Percentiles rank a stretch among this genome's conserved stretches.
phyloP scores from a whole-genome alignment of 805 yeast genomes.

The Yamadazyma phyllophila region DNA sequence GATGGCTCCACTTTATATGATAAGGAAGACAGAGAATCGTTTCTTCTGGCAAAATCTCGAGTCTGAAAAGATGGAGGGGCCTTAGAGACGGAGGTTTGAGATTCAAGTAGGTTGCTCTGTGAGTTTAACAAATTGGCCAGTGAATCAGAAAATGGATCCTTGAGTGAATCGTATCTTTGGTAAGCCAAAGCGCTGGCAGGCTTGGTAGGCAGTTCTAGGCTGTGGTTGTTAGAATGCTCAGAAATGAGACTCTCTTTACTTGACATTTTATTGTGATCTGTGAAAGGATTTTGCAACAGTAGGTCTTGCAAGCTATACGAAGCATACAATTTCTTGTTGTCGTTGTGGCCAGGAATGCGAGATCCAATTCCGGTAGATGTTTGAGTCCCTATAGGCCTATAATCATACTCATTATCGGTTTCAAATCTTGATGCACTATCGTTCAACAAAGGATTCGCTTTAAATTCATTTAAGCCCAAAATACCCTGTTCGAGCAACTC shows the following conservation, averaged over 20 bases:
- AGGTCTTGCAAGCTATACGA: slow-evolving; percentile 9
- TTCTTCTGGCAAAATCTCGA: neutral
- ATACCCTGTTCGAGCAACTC: slow-evolving; percentile 32
- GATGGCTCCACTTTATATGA: neutral
- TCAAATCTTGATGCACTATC: slow-evolving; percentile 9
- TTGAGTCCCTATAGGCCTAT: slow-evolving; percentile 1
- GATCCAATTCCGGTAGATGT: neutral
- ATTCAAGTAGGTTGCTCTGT: neutral
- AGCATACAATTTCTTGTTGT: slow-evolving; percentile 17
- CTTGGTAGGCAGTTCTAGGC: neutral
- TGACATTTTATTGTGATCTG: neutral
- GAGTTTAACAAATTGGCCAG: neutral
- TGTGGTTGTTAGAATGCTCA: neutral
- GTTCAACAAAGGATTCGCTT: slow-evolving; percentile 27
- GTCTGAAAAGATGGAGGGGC: neutral
- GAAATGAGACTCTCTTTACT: slow-evolving; percentile 8
- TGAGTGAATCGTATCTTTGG: neutral
- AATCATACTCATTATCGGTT: slow-evolving; percentile 10
- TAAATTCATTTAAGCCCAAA: slow-evolving; percentile 22
- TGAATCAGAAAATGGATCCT: slow-evolving; percentile 4
- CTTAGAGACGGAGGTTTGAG: neutral
- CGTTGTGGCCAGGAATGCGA: slow-evolving; percentile 11
- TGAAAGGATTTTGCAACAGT: slow-evolving; percentile 5
- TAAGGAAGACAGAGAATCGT: slow-evolving; percentile 5
- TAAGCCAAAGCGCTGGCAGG: neutral